These are phyloP conservation scores for Sporobolomyces phaffii DNA, from an alignment of 768 basidiomycete genomes.

Conservation along the genomic window DNA sequence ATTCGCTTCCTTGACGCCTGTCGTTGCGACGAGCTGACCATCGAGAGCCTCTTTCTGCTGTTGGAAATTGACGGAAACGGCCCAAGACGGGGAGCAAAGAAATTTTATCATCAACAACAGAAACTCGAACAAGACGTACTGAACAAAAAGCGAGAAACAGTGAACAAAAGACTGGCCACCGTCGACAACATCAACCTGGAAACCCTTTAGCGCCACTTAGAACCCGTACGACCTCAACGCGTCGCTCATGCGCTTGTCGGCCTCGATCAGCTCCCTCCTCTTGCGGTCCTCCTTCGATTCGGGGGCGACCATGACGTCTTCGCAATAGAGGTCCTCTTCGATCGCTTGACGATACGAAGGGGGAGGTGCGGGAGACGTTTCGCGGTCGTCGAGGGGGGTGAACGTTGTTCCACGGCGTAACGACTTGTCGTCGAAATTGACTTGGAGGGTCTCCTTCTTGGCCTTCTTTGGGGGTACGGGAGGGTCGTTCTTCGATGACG, in stretches of 20 bases:
- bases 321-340: constrained; percentile 7
- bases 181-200: not conserved
- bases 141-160: not conserved
- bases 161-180: not conserved
- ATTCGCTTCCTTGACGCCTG: not conserved
- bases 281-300: not conserved
- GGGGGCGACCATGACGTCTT: not conserved
- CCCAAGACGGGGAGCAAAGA: too few relatives aligned
- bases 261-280: not conserved
- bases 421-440: not conserved
- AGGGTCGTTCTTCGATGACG: not conserved
- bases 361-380: not conserved
- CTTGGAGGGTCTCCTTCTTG: not conserved
- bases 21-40: too few relatives aligned
- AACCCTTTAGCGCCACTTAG: not conserved
- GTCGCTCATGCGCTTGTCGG: not conserved
- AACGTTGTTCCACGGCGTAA: not conserved
- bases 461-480: too few relatives aligned
- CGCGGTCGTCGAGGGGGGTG: not conserved
- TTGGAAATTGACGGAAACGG: too few relatives aligned
- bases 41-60: too few relatives aligned
- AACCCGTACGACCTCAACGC: constrained; percentile 1
- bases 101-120: too few relatives aligned
- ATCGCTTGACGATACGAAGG: not conserved
- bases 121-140: not conserved